Base-by-base conservation (phyloP, 2,329 filamentous ascomycete species). In the Camillea tinctor region DNA sequence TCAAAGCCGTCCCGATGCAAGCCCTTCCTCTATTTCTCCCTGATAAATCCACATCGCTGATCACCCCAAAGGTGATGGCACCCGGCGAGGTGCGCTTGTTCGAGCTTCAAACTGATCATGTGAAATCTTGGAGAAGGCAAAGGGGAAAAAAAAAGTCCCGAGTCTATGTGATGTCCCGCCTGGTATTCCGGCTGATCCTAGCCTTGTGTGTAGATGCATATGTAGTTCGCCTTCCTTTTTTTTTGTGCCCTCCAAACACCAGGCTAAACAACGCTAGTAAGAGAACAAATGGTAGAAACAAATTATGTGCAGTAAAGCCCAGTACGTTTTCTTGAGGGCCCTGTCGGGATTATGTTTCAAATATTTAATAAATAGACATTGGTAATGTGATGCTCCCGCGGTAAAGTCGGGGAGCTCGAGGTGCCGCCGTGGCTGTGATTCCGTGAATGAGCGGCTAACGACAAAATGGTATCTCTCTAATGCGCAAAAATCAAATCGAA, bases 391-490 rank as follows among this genome's bases (percentile, higher is more conserved):
- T 57, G 21, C 24, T 53, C n/a, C 51, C 51, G 51, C 49, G 21
- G 15, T 7, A 21, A 7, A 26, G 36, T 40, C 23, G 30, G n/a
- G 22, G 30, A 54, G 30, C 52, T 44, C n/a, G 21, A 50, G 44
- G 44, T 50, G 20, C 40, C 44, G 44, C 23, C 54, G 30, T 19
- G 54, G 36, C 54, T 50, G 49, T 50, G 49, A 23, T 21, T 50
- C 19, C 49, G 21, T 50, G 49, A 23, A 50, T 23, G 21, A 50
- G 49, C 21, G 49, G 21, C 49, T 23, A 59, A 40, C 30, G 58
- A 57, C 53, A 6, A 56, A 68, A 65, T 71, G 69, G 69, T 71
- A 72, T 72, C 68, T 71, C 67, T 71, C 67, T 71, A 71, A 70
- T 61, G 62, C 61, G 67, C 55, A 64, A 66, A 54, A 62, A 55